phyloP scores from a whole-genome alignment of 768 basidiomycete genomes.

The Trametes villosa region DNA sequence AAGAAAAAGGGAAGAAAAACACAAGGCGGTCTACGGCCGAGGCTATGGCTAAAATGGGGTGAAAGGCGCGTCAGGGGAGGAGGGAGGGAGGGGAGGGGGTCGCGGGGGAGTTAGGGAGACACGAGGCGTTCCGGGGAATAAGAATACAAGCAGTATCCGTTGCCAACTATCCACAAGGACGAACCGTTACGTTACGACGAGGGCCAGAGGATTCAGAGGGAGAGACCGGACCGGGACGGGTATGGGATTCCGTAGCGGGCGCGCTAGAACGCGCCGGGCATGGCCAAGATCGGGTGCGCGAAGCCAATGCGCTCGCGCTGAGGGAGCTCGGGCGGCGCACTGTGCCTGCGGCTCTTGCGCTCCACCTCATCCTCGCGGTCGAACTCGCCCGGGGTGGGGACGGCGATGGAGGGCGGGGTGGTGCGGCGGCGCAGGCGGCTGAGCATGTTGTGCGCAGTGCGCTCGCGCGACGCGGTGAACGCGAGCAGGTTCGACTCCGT shows the following conservation, averaged over 20 bases:
- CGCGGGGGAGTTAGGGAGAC: conserved; percentile 11
- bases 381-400: conserved; percentile 25
- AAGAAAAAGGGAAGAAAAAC: conserved; percentile 2
- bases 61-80: neutral
- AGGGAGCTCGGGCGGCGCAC: conserved; percentile 66
- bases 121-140: conserved; percentile 19
- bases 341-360: conserved; percentile 47
- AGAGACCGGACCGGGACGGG: conserved; percentile 3
- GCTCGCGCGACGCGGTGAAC: conserved; percentile 54
- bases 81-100: too few species aligned
- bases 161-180: conserved; percentile 19
- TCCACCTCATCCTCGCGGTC: conserved; percentile 43
- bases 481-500: conserved; percentile 57
- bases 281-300: conserved; percentile 57
- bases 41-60: neutral
- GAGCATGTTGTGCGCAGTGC: conserved; percentile 67
- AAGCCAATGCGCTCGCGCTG: conserved; percentile 56
- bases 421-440: conserved; percentile 63
- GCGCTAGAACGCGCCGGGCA: conserved; percentile 64
- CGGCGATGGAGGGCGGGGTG: conserved; percentile 37
- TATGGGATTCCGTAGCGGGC: neutral
- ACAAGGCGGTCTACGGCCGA: conserved; percentile 8
- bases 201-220: neutral
- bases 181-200: conserved; percentile 18
- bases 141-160: conserved; percentile 27